Evolutionary conservation across 768 basidiomycete genomes (phyloP).

Genomic region (Russula sp.): DNA sequence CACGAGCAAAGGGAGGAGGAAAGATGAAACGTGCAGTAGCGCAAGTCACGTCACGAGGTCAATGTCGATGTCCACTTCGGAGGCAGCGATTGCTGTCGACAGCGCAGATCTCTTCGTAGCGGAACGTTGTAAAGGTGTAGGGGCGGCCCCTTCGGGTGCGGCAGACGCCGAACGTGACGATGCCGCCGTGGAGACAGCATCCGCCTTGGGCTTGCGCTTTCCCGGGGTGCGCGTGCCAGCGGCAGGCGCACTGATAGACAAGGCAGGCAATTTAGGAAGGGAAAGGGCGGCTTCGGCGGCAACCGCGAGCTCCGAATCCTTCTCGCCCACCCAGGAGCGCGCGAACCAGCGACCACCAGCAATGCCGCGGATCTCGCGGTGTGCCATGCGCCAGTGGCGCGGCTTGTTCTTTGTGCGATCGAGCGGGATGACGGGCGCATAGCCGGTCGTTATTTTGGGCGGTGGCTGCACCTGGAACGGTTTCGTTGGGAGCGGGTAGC

Average conservation of each 20-base stretch:
- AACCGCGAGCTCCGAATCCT: slow-evolving; percentile 57
- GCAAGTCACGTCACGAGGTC: slow-evolving; percentile 16
- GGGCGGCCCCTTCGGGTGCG: slow-evolving; percentile 10
- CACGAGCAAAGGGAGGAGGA: too few species aligned
- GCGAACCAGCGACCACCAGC: slow-evolving; percentile 80
- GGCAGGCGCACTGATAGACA: slow-evolving; percentile 9
- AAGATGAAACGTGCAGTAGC: background rate
- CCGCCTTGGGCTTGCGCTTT: slow-evolving; percentile 19
- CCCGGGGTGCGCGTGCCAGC: slow-evolving; percentile 5
- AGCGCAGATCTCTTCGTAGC: slow-evolving; percentile 16
- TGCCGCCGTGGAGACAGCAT: slow-evolving; percentile 20
- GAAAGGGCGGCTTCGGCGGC: slow-evolving; percentile 13
- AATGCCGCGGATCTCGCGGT: slow-evolving; percentile 74
- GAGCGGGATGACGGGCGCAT: slow-evolving; percentile 57
- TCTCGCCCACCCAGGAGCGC: slow-evolving; percentile 77
- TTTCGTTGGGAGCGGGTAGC: slow-evolving; percentile 75
- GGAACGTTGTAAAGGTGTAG: slow-evolving; percentile 11
- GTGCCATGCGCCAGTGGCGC: slow-evolving; percentile 66
- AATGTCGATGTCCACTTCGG: slow-evolving; percentile 16
- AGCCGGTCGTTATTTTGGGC: slow-evolving; percentile 66
- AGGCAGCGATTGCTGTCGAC: slow-evolving; percentile 19
- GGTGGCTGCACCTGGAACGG: slow-evolving; percentile 78
- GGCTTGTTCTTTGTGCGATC: slow-evolving; percentile 56
- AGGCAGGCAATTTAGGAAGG: slow-evolving; percentile 18
- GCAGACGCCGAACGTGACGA: slow-evolving; percentile 21